A percentile compares a stretch with the other conserved stretches of the same genome.
Conservation (phyloP, 2,329 filamentous ascomycete genomes). For the Claviceps cyperi region DNA sequence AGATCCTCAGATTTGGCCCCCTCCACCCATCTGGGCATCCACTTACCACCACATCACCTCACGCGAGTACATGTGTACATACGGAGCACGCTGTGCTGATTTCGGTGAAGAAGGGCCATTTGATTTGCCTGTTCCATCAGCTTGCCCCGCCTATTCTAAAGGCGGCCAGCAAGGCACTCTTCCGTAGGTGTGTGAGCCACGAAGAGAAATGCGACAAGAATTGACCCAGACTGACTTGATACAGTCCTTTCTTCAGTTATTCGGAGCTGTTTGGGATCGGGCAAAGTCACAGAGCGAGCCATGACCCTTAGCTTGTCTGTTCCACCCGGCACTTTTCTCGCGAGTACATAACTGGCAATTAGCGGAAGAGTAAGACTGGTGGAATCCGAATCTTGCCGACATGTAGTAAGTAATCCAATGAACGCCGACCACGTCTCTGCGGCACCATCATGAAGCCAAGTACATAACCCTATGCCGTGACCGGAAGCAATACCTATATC, state of each 20-base stretch:
- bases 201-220: background rate
- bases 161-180: background rate
- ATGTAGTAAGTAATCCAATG: slow-evolving; percentile 16
- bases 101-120: slow-evolving; percentile 11
- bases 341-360: background rate
- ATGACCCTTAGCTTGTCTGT: slow-evolving; percentile 5
- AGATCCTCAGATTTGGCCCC: slow-evolving; percentile 2
- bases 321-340: slow-evolving; percentile 2
- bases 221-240: background rate
- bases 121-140: slow-evolving; percentile 11
- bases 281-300: slow-evolving; percentile 2
- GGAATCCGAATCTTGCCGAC: background rate
- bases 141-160: too few relatives aligned
- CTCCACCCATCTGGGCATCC: background rate
- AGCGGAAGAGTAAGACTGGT: too few relatives aligned
- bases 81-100: slow-evolving; percentile 12
- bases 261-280: background rate
- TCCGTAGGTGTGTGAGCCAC: too few relatives aligned
- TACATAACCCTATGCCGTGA: slow-evolving; percentile 11
- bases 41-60: slow-evolving; percentile 2
- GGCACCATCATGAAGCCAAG: slow-evolving; percentile 12
- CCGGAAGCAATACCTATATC: slow-evolving; percentile 7
- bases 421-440: slow-evolving; percentile 21
- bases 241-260: background rate
- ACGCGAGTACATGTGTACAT: background rate